These are phyloP conservation scores for Cucurbita ficifolia DNA, from an alignment of 306 rosid genomes.

Conservation along the genomic window DNA sequence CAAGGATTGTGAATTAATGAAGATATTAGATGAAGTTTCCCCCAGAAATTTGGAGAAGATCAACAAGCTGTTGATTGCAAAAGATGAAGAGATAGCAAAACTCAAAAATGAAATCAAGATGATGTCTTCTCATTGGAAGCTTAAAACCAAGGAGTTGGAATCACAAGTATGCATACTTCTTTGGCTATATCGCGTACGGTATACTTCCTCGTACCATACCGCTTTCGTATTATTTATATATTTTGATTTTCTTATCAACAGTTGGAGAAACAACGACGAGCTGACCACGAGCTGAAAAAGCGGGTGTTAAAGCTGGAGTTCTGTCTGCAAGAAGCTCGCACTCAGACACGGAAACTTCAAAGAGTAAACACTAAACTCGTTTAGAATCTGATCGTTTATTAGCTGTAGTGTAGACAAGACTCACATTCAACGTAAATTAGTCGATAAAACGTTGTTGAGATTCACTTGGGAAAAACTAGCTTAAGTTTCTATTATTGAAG, in stretches of 20 bases:
- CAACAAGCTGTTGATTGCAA: slow-evolving; percentile 44
- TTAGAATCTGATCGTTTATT: not conserved
- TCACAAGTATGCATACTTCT: slow-evolving; percentile 46
- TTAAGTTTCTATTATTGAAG: not conserved
- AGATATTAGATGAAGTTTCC: slow-evolving; percentile 66
- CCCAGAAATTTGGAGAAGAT: slow-evolving; percentile 73
- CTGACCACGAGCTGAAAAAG: slow-evolving; percentile 90
- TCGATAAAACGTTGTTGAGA: not conserved
- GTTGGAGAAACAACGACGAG: slow-evolving; percentile 90
- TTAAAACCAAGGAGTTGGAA: slow-evolving; percentile 83
- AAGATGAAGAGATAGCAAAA: slow-evolving; percentile 65
- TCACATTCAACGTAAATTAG: not conserved
- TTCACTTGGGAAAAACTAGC: not conserved
- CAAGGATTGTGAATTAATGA: slow-evolving; percentile 67
- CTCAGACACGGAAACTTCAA: slow-evolving; percentile 89
- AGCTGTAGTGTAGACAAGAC: not conserved
- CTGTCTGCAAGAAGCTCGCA: slow-evolving; percentile 85
- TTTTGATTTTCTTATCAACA: slow-evolving; percentile 23
- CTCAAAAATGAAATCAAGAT: slow-evolving; percentile 72
- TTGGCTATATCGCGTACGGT: not conserved
- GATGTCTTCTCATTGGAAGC: slow-evolving; percentile 81
- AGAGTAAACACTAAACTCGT: slow-evolving; percentile 36
- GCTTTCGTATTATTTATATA: not conserved
- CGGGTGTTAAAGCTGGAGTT: slow-evolving; percentile 81
- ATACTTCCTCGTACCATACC: not conserved